These are phyloP conservation scores for Retiboletus flavoniger DNA, from an alignment of 1,284 basidiomycete species.

Conservation along the genomic window DNA sequence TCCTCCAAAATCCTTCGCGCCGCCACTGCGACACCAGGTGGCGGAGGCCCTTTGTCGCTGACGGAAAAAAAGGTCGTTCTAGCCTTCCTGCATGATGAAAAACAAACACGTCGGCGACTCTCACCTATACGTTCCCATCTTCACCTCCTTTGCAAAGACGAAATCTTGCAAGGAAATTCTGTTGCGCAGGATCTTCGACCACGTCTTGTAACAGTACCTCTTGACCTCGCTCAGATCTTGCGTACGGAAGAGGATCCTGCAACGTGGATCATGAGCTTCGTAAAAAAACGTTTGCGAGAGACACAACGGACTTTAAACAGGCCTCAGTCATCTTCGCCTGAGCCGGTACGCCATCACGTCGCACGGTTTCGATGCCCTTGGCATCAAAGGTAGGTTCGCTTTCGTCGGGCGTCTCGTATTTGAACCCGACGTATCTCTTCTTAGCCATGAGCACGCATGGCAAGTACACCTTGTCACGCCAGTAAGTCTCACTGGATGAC, in stretches of 20 bases:
- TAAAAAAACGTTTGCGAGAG: neutral
- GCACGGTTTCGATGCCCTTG: conserved; percentile 96
- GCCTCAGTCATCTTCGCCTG: conserved; percentile 89
- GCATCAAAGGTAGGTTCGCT: conserved; percentile 85
- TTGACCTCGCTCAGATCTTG: conserved; percentile 90
- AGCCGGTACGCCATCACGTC: conserved; percentile 86
- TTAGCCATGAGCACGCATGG: conserved; percentile 94
- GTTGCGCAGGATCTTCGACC: conserved; percentile 83
- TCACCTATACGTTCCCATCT: conserved; percentile 87
- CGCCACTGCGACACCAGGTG: conserved; percentile 88
- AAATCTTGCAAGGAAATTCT: conserved; percentile 86
- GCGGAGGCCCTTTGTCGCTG: conserved; percentile 81
- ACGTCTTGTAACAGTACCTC: conserved; percentile 82
- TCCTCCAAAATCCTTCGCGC: conserved; percentile 75
- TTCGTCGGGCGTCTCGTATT: conserved; percentile 85
- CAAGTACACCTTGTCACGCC: conserved; percentile 72
- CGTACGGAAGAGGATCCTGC: conserved; percentile 82
- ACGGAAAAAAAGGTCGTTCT: neutral
- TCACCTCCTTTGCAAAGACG: conserved; percentile 92
- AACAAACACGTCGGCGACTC: conserved; percentile 6
- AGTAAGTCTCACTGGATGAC: neutral
- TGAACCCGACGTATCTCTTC: conserved; percentile 96
- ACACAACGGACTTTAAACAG: conserved; percentile 66
- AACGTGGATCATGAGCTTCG: neutral
- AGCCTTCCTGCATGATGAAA: neutral